Evolutionary conservation across 441 rosid species (phyloP).

Genomic region (Eruca vesicaria): DNA sequence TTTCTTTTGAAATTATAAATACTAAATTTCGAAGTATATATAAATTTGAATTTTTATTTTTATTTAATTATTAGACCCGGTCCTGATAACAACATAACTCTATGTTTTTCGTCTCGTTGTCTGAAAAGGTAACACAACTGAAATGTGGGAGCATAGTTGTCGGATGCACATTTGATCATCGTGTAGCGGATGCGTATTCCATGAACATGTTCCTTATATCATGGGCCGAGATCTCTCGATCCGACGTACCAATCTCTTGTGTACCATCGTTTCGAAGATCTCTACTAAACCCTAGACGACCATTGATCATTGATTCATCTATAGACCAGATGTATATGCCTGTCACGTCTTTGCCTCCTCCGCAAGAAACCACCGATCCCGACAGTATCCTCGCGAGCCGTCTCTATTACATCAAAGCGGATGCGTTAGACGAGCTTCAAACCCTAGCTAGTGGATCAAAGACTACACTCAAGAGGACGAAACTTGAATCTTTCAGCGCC

Average conservation of each 20-base stretch:
- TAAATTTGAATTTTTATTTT: too few relatives aligned
- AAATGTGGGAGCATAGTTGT: conserved; percentile 69
- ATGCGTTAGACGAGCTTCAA: conserved; percentile 49
- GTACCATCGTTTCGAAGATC: conserved; percentile 71
- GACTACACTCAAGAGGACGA: conserved; percentile 40
- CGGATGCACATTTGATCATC: too few relatives aligned
- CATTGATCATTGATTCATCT: conserved; percentile 38
- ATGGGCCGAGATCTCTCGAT: conserved; percentile 66
- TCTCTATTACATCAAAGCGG: conserved; percentile 50
- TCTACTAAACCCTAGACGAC: conserved; percentile 63
- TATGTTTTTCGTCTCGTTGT: conserved; percentile 5
- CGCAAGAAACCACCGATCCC: conserved; percentile 27
- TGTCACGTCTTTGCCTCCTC: conserved; percentile 49
- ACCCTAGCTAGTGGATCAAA: conserved; percentile 41
- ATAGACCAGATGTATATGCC: conserved; percentile 55
- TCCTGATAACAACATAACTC: not conserved
- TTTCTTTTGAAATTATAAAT: too few relatives aligned
- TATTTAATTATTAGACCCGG: too few relatives aligned
- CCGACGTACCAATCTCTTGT: conserved; percentile 38
- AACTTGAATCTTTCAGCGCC: conserved; percentile 67
- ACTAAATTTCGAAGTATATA: too few relatives aligned
- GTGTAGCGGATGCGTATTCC: conserved; percentile 79
- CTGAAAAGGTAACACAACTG: conserved; percentile 53
- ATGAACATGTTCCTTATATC: conserved; percentile 71
- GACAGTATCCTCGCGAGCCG: conserved; percentile 53